Conservation (phyloP, 2,329 filamentous ascomycete genomes). For the Zasmidium angulare region DNA sequence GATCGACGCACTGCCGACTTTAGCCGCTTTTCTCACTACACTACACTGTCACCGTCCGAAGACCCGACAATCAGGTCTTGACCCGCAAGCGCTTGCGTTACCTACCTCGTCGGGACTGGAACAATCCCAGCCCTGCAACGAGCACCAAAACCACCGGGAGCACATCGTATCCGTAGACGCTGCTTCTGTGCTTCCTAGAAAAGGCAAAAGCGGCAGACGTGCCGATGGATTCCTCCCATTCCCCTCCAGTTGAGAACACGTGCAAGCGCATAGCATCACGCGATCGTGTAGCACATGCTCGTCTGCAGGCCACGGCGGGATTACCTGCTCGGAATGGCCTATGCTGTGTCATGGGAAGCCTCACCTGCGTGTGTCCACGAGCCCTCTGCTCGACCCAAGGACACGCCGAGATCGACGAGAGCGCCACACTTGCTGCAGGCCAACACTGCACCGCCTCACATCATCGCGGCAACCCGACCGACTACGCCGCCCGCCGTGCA, state of each 20-base stretch:
- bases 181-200: background rate
- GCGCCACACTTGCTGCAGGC: background rate
- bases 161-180: too few relatives aligned
- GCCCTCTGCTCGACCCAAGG: background rate
- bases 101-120: background rate
- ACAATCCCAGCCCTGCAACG: background rate
- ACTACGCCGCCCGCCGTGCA: slow-evolving; percentile 11
- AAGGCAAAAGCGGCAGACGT: background rate
- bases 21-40: background rate
- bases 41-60: background rate
- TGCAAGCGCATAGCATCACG: background rate
- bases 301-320: slow-evolving; percentile 1
- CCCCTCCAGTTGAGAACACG: background rate
- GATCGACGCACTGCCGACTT: background rate
- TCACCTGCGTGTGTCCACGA: background rate
- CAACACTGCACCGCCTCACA: slow-evolving; percentile 5
- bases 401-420: background rate
- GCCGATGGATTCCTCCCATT: background rate
- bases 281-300: background rate
- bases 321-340: slow-evolving; percentile 5
- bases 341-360: background rate
- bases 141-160: too few relatives aligned
- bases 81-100: background rate
- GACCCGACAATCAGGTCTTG: background rate
- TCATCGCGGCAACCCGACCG: background rate